Evolutionary conservation across 495 filamentous ascomycete species (phyloP).

Genomic region (Lichenothelia convexa): DNA sequence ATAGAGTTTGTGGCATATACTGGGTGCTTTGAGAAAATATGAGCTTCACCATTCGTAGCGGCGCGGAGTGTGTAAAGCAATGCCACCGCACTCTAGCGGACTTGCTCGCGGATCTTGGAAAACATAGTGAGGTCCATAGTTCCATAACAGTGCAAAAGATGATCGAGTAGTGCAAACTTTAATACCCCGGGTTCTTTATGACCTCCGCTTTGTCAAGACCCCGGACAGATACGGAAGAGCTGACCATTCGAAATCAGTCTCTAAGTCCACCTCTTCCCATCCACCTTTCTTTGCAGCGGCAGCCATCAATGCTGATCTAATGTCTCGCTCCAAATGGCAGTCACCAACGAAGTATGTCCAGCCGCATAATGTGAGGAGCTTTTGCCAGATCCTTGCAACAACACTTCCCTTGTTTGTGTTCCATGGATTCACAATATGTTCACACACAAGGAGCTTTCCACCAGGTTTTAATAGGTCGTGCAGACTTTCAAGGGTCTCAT

Average conservation of each 20-base stretch:
- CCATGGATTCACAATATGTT: slow-evolving; percentile 22
- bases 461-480: slow-evolving; percentile 24
- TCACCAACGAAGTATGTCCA: slow-evolving; percentile 21
- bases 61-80: too few relatives aligned
- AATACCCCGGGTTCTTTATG: too few relatives aligned
- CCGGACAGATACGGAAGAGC: slow-evolving; percentile 14
- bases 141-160: too few relatives aligned
- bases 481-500: slow-evolving; percentile 15
- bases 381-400: slow-evolving; percentile 10
- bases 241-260: slow-evolving; percentile 6
- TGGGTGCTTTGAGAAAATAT: too few relatives aligned
- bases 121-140: too few relatives aligned
- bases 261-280: slow-evolving; percentile 13
- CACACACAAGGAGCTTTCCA: slow-evolving; percentile 22
- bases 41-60: too few relatives aligned
- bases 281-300: slow-evolving; percentile 6
- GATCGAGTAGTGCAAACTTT: too few relatives aligned
- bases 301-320: slow-evolving; percentile 8
- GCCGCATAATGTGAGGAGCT: slow-evolving; percentile 12
- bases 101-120: too few relatives aligned
- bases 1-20: too few relatives aligned
- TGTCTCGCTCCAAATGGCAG: slow-evolving; percentile 18
- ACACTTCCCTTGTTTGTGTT: slow-evolving; percentile 7
- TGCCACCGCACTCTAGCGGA: too few relatives aligned
- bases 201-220: slow-evolving; percentile 10